Evolutionary conservation across 2,329 filamentous ascomycete genomes (phyloP).

Genomic region (Fusarium incarnatum): DNA sequence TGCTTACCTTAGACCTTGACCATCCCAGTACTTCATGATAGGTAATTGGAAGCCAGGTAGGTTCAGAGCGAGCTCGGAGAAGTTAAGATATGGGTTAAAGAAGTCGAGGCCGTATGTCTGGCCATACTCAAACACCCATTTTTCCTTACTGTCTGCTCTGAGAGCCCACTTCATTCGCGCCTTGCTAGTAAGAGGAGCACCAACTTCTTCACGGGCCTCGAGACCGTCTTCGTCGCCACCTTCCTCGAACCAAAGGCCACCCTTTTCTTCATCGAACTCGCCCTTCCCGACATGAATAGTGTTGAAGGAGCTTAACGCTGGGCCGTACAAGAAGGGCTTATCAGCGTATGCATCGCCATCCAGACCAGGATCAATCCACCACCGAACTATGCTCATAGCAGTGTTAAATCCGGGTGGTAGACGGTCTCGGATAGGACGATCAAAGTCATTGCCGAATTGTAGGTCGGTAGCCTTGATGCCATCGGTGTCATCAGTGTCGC

Average conservation of each 20-base stretch:
- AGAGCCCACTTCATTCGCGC: slow-evolving; percentile 71
- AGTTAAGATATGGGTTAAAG: slow-evolving; percentile 93
- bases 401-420: slow-evolving; percentile 88
- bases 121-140: slow-evolving; percentile 67
- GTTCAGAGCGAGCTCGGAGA: slow-evolving; percentile 76
- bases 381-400: slow-evolving; percentile 86
- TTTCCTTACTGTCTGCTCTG: slow-evolving; percentile 59
- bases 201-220: slow-evolving; percentile 57
- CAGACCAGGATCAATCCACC: slow-evolving; percentile 90
- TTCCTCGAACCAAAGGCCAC: slow-evolving; percentile 71
- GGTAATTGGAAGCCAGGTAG: slow-evolving; percentile 79
- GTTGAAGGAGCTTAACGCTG: slow-evolving; percentile 84
- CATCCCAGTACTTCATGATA: slow-evolving; percentile 84
- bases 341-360: slow-evolving; percentile 93
- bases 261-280: slow-evolving; percentile 59
- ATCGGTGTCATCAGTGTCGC: slow-evolving; percentile 14
- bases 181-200: slow-evolving; percentile 64
- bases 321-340: slow-evolving; percentile 85
- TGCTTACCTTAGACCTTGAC: slow-evolving; percentile 77
- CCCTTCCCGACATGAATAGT: slow-evolving; percentile 73
- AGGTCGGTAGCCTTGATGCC: slow-evolving; percentile 77
- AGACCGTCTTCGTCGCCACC: slow-evolving; percentile 71
- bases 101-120: slow-evolving; percentile 72
- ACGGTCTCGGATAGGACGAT: slow-evolving; percentile 85
- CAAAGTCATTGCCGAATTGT: slow-evolving; percentile 96